Base-by-base conservation (phyloP, 148 eudicot species). In the Pharnaceum exiguum region DNA sequence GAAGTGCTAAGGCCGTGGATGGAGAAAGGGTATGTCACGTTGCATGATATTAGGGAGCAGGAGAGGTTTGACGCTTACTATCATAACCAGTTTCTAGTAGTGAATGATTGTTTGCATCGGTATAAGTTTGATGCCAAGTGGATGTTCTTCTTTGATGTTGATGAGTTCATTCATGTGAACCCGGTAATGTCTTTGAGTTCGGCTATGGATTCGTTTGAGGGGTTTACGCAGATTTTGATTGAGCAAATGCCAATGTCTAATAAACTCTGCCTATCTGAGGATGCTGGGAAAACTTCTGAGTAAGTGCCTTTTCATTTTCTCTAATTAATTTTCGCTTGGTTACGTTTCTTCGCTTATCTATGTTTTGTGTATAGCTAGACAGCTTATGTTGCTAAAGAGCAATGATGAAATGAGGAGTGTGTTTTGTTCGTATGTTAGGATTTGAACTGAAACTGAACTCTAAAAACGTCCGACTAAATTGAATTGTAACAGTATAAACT, bases 41-140 rank as follows among this genome's bases (percentile, higher is more conserved):
- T 86, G 22, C 86, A 86, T 4, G 95, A 86, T 22, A 68, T 86
- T 7, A 56, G 79, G 24, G 95, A 80, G 2, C 82, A 86, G 46
- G 95, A 83, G 67, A 48, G 82, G 37, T 86, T 80, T 57, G 95
- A 86, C 50, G 95, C 82, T n/a, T 86, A 83, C 35, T 86, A 86
- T 57, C 86, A 86, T 56, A 86, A 86, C 37, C 95, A 86, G 75
- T 86, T 86, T 24, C 51, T 86, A 0, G 53, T 81, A 8, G 84
- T 86, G 55, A 86, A 86, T 43, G 95, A 86, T 57, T 86, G 95
- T 25, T 51, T 86, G 57, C 95, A 86, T 58, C 71, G 86, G 31
- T 81, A 83, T 17, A 54, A 81, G 16, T 86, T 80, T 17, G 57
- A 58, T 43, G 59, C 95, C 8, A 78, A 72, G 48, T 86, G 95